Conservation (phyloP, 345 rosid species). For the Eucalyptus brandiana region DNA sequence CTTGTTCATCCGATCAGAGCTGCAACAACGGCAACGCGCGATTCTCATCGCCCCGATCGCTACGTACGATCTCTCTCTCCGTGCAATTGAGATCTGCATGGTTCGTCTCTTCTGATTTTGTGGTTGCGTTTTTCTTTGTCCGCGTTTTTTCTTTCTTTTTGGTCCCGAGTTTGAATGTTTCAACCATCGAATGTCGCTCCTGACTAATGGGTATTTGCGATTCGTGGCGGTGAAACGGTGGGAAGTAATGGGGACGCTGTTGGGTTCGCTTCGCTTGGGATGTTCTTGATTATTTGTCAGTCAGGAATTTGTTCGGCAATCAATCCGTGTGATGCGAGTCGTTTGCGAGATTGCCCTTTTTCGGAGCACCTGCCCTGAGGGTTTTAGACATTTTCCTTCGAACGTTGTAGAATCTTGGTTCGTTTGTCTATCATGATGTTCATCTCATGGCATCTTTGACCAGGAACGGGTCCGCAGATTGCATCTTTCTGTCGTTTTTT, state of each 20-base stretch:
- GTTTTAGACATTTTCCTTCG: background rate
- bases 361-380: background rate
- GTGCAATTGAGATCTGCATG: background rate
- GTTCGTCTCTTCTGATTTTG: background rate
- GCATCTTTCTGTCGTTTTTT: background rate
- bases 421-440: background rate
- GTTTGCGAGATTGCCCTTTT: background rate
- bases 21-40: rapidly evolving
- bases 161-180: background rate
- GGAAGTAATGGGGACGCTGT: background rate
- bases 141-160: rapidly evolving
- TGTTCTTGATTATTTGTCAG: background rate
- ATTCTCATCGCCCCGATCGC: background rate
- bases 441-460: background rate
- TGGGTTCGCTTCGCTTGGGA: background rate
- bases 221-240: background rate
- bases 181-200: background rate
- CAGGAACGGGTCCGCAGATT: background rate
- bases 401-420: background rate
- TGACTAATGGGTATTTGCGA: background rate
- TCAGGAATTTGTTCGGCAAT: background rate
- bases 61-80: background rate
- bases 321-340: background rate
- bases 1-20: background rate
- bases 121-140: background rate